Evolutionary conservation across 495 filamentous ascomycete species (phyloP).

Genomic region (Venustampulla echinocandica): DNA sequence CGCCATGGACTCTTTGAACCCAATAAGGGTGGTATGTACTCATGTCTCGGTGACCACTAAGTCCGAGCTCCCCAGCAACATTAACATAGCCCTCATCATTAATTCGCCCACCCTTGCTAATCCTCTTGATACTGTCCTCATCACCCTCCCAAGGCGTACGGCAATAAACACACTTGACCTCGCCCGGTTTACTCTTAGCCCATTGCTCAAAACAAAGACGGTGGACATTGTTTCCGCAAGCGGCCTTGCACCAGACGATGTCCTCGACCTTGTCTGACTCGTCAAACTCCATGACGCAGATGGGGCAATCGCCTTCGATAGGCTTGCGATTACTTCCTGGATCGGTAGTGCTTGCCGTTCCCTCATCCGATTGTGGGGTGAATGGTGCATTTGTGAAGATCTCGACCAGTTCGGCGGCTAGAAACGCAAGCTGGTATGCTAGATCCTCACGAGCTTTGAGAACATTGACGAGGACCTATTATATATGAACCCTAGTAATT

Average conservation of each 20-base stretch:
- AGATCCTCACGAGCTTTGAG: slow-evolving; percentile 43
- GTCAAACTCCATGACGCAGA: slow-evolving; percentile 57
- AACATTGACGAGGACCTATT: slow-evolving; percentile 47
- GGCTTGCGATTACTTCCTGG: slow-evolving; percentile 29
- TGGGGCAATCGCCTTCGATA: slow-evolving; percentile 67
- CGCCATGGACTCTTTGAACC: slow-evolving; percentile 7
- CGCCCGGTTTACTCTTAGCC: slow-evolving; percentile 37
- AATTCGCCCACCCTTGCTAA: slow-evolving; percentile 15
- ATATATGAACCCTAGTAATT: not conserved
- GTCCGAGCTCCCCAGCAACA: slow-evolving; percentile 44
- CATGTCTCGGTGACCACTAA: slow-evolving; percentile 31
- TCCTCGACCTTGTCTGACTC: slow-evolving; percentile 33
- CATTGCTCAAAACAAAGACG: slow-evolving; percentile 53
- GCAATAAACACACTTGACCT: slow-evolving; percentile 44
- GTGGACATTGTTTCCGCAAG: slow-evolving; percentile 62
- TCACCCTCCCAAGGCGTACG: slow-evolving; percentile 22
- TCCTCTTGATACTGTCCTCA: slow-evolving; percentile 17
- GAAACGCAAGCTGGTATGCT: slow-evolving; percentile 65
- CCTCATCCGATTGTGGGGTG: slow-evolving; percentile 10
- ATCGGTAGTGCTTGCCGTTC: slow-evolving; percentile 12
- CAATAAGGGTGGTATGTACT: slow-evolving; percentile 19
- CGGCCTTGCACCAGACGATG: slow-evolving; percentile 52
- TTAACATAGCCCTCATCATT: slow-evolving; percentile 51
- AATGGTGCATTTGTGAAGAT: slow-evolving; percentile 50
- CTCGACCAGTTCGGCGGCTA: slow-evolving; percentile 53